phyloP scores from a whole-genome alignment of 148 eudicot species.

The Rhododendron griersonianum region DNA sequence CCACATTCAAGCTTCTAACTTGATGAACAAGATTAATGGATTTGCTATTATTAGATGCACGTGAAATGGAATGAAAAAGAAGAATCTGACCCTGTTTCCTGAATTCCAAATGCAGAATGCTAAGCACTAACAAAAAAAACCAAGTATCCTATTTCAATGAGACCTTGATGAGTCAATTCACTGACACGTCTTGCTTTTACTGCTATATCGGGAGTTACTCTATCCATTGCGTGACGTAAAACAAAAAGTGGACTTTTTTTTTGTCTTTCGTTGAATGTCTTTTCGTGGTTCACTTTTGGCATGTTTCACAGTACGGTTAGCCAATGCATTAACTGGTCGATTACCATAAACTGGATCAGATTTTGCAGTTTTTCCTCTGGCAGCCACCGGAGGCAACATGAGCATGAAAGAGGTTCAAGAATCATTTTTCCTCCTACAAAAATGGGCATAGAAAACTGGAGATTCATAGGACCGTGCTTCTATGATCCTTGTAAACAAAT shows the following conservation, averaged over 20 bases:
- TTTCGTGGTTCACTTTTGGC: not conserved
- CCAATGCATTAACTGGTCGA: not conserved
- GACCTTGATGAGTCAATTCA: not conserved
- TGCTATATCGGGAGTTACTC: not conserved
- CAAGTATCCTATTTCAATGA: not conserved
- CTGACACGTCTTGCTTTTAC: not conserved
- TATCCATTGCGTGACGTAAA: not conserved
- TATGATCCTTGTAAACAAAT: constrained; percentile 1
- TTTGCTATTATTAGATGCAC: not conserved
- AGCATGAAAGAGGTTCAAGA: not conserved
- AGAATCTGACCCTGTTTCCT: not conserved
- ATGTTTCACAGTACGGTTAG: not conserved
- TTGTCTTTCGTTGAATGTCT: not conserved
- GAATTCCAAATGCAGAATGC: not conserved
- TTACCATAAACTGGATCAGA: not conserved
- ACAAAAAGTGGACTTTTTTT: not conserved
- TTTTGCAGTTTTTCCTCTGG: not conserved
- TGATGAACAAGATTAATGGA: not conserved
- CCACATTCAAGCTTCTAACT: not conserved
- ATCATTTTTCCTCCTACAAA: not conserved
- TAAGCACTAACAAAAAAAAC: not conserved
- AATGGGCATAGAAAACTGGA: not conserved
- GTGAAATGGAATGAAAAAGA: not conserved
- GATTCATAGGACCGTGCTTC: not conserved
- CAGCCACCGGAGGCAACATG: not conserved